phyloP scores from a whole-genome alignment of 495 filamentous ascomycete genomes.

The Hapsidospora chrysogenum region DNA sequence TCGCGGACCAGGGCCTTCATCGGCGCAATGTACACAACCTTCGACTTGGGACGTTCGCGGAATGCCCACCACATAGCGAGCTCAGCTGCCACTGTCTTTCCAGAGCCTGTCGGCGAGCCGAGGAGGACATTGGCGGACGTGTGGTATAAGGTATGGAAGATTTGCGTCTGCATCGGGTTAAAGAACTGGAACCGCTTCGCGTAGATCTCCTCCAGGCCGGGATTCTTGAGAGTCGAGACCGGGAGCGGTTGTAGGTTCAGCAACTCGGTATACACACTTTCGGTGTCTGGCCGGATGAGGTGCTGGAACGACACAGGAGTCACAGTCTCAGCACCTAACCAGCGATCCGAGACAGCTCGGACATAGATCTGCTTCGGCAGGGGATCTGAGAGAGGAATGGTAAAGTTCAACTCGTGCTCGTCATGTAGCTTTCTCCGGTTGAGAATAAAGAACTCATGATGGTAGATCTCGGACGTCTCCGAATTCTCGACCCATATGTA shows the following conservation, averaged over 20 bases:
- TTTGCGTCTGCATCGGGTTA: constrained; percentile 98
- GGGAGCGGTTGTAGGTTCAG: constrained; percentile 84
- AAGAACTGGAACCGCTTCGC: constrained; percentile 80
- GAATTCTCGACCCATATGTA: constrained; percentile 99
- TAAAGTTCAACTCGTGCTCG: constrained; percentile 94
- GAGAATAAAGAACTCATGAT: constrained; percentile 93
- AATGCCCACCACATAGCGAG: constrained; percentile 99
- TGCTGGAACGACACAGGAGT: constrained; percentile 93
- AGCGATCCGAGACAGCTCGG: constrained; percentile 81
- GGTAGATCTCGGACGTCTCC: constrained; percentile 93
- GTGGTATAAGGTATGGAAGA: constrained; percentile 92
- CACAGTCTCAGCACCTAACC: constrained; percentile 95
- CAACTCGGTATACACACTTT: constrained; percentile 90
- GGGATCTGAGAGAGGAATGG: constrained; percentile 85
- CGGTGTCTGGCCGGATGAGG: constrained; percentile 90
- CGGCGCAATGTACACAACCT: constrained; percentile 96
- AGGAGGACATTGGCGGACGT: constrained; percentile 81
- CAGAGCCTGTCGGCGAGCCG: constrained; percentile 92
- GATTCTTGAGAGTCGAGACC: constrained; percentile 74
- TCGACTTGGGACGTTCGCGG: constrained; percentile 84
- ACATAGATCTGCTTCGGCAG: constrained; percentile 92
- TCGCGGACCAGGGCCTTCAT: constrained; percentile 99
- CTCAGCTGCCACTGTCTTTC: constrained; percentile 91
- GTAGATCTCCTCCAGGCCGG: constrained; percentile 76
- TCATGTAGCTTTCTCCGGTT: constrained; percentile 77